Conservation (phyloP, 768 basidiomycete genomes). For the Termitomyces sp. region DNA sequence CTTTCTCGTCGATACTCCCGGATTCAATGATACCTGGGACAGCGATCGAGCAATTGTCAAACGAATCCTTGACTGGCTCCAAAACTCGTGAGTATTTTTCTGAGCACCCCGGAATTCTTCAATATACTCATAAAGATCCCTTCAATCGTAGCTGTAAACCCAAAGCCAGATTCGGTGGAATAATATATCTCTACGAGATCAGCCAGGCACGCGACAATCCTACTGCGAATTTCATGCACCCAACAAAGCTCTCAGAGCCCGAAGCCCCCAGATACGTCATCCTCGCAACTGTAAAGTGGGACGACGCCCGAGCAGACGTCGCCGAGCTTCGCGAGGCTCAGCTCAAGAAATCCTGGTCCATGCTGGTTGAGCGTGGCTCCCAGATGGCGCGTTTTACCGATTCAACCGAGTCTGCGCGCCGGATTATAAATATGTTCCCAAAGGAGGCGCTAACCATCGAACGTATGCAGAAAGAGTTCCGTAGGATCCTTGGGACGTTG, state of each 20-base stretch:
- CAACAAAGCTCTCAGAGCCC: constrained; percentile 14
- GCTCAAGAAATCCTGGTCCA: constrained; percentile 11
- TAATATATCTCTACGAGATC: constrained; percentile 15
- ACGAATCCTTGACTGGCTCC: constrained; percentile 26
- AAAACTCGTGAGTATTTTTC: constrained; percentile 20
- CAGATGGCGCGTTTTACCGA: constrained; percentile 11
- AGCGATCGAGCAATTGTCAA: constrained; percentile 24
- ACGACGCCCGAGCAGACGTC: neutral
- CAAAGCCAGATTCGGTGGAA: constrained; percentile 14
- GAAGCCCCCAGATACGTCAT: constrained; percentile 11
- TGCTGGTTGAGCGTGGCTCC: constrained; percentile 9
- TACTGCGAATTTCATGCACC: constrained; percentile 12
- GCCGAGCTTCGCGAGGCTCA: constrained; percentile 13
- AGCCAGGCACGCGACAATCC: constrained; percentile 14
- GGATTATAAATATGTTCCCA: constrained; percentile 11
- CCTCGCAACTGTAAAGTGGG: constrained; percentile 14
- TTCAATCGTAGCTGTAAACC: constrained; percentile 10
- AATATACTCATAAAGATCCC: neutral
- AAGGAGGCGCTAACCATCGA: constrained; percentile 7
- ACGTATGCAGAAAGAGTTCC: constrained; percentile 12
- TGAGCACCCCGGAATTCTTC: neutral
- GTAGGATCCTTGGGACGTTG: constrained; percentile 7
- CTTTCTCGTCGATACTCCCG: constrained; percentile 31
- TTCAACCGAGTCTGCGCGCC: constrained; percentile 8
- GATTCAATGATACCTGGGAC: constrained; percentile 26